Evolutionary conservation across 2,329 filamentous ascomycete species (phyloP).

Genomic region (Septoria linicola): DNA sequence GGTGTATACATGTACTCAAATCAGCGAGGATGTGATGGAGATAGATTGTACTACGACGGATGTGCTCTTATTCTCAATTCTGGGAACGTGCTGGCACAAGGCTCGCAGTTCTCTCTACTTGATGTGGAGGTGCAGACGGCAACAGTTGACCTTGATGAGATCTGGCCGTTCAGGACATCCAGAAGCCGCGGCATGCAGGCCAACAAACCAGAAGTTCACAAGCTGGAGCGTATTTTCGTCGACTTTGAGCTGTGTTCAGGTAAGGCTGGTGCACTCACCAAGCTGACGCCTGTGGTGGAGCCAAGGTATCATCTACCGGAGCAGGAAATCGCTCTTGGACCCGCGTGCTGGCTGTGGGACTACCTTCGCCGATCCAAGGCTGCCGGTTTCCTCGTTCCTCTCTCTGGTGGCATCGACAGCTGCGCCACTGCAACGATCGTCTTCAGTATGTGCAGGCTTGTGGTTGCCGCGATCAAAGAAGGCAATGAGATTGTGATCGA

Average conservation of each 20-base stretch:
- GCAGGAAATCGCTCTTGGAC: constrained; percentile 65
- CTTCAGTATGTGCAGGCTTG: constrained; percentile 53
- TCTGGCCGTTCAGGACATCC: constrained; percentile 60
- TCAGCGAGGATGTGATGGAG: constrained; percentile 57
- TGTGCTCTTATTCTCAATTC: constrained; percentile 63
- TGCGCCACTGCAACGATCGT: constrained; percentile 56
- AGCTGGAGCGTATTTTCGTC: constrained; percentile 49
- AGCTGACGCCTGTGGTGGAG: constrained; percentile 47
- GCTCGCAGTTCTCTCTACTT: constrained; percentile 63
- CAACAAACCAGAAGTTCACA: constrained; percentile 44
- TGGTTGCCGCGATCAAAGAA: constrained; percentile 52
- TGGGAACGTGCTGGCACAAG: constrained; percentile 64
- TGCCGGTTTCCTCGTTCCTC: constrained; percentile 58
- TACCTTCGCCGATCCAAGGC: constrained; percentile 55
- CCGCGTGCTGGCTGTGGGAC: constrained; percentile 67
- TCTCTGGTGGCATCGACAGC: constrained; percentile 61
- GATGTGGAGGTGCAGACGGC: constrained; percentile 58
- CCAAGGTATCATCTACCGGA: constrained; percentile 61
- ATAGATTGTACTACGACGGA: constrained; percentile 62
- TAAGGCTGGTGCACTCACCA: constrained; percentile 31
- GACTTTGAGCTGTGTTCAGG: constrained; percentile 44
- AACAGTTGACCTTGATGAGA: constrained; percentile 65
- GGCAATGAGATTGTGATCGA: constrained; percentile 56
- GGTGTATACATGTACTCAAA: constrained; percentile 66
- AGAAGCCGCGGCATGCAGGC: constrained; percentile 61